Percentiles rank a stretch among this genome's conserved stretches.
Conservation (phyloP, 2,329 filamentous ascomycete genomes). For the Cyphellophora europaea region DNA sequence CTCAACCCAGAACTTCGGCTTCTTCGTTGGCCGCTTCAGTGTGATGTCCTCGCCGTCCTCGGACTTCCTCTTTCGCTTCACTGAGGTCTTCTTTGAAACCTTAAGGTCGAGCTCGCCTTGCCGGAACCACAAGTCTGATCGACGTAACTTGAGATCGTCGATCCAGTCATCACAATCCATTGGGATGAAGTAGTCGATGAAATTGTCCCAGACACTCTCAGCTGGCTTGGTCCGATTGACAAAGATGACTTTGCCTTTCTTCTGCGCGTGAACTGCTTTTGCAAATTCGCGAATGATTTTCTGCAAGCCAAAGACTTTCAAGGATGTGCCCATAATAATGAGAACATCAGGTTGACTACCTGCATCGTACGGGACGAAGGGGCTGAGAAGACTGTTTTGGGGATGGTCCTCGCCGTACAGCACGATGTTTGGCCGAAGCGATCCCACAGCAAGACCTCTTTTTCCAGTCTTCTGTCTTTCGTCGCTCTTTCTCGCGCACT, state of each 20-base stretch:
- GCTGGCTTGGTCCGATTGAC: conserved; percentile 65
- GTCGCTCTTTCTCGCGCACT: conserved; percentile 53
- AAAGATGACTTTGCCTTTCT: conserved; percentile 57
- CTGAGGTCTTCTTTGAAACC: conserved; percentile 13
- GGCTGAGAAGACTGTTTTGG: conserved; percentile 56
- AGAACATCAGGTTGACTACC: conserved; percentile 56
- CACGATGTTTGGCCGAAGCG: conserved; percentile 62
- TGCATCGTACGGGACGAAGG: conserved; percentile 59
- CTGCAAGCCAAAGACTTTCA: conserved; percentile 63
- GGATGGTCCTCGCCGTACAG: conserved; percentile 68
- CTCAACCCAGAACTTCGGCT: conserved; percentile 6
- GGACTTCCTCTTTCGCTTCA: conserved; percentile 17
- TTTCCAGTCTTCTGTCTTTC: conserved; percentile 57
- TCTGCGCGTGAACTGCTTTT: conserved; percentile 55
- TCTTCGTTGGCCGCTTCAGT: not conserved
- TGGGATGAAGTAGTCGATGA: conserved; percentile 65
- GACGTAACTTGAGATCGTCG: conserved; percentile 48
- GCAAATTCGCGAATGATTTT: conserved; percentile 63
- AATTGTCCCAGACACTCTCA: conserved; percentile 62
- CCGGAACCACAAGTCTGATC: conserved; percentile 48
- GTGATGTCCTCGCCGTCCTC: not conserved
- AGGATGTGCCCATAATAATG: conserved; percentile 61
- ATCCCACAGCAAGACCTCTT: conserved; percentile 57
- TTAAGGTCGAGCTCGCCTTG: conserved; percentile 21
- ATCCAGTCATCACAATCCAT: conserved; percentile 72